These are phyloP conservation scores for Ettlia oleoabundans DNA, from an alignment of 139 green algal species.

Conservation along the genomic window DNA sequence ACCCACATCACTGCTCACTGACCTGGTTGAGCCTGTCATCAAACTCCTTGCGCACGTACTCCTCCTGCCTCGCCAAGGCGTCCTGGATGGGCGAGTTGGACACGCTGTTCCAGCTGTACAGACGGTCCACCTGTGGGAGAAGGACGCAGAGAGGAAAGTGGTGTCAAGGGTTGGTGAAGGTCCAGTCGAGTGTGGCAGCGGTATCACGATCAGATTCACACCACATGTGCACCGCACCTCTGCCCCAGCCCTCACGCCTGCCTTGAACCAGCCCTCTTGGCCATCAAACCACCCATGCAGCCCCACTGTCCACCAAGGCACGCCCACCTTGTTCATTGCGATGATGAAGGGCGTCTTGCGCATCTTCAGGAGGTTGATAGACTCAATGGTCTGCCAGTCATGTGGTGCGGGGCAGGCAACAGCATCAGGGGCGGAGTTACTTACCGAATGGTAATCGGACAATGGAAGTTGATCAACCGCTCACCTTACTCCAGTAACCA, in stretches of 20 bases:
- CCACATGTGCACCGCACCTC: no score
- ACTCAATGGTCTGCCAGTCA: constrained; percentile 98
- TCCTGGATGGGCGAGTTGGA: constrained; percentile 80
- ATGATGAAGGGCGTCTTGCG: constrained; percentile 99
- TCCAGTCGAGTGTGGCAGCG: no score
- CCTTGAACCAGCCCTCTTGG: no score
- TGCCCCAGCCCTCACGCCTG: no score
- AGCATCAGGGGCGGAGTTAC: no score
- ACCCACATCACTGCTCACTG: background rate
- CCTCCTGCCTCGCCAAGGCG: constrained; percentile 40
- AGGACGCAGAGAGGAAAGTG: no score
- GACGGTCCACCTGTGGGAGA: constrained; percentile 29
- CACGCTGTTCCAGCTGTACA: constrained; percentile 92
- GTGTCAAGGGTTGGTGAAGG: no score
- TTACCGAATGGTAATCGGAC: no score
- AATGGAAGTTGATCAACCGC: no score
- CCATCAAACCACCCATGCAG: background rate
- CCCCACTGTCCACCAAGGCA: background rate
- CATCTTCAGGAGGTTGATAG: constrained; percentile 95
- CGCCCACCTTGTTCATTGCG: constrained; percentile 95
- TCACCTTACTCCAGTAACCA: no score
- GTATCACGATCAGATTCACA: no score
- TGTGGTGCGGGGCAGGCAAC: no score
- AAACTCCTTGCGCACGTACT: constrained; percentile 69
- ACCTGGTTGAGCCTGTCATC: constrained; percentile 53